Evolutionary conservation across 257 asterid species (phyloP), one percentile per base, ranked within the genome.

Genomic region (Solanum rostratum): DNA sequence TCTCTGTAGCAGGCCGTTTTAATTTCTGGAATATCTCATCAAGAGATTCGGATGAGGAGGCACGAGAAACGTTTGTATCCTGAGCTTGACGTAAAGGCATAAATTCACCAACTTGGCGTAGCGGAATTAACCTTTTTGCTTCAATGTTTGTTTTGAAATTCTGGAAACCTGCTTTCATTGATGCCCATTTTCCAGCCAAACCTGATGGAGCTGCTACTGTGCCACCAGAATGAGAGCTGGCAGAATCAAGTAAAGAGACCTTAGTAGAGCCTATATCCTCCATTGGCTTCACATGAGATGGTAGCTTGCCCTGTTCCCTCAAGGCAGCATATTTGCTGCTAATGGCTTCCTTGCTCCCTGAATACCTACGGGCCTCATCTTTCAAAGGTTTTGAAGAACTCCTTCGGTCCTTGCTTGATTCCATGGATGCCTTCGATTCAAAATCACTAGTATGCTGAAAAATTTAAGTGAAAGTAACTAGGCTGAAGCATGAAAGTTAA

Each of bases 81-180:
- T 91, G 91, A 45, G 83, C 80, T 87, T 95, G 98, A 54, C 93
- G 97, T 70, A 88, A 30, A 52, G 98, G 98, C 46, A 92, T 30
- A 52, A 94, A 92, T 78, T 83, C 85, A 68, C 81, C 79, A 30
- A 83, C 86, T 87, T 95, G 98, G 62, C 94, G 96, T 57, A 88
- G 27, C 41, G 98, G 98, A 69, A 92, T 30, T 39, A 95, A 92
- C 74, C 89, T 92, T 85, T 94, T 97, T n/a, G 97, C 91, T 84
- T 91, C 99, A 13, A 97, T 62, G 83, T 88, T 95, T 18, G 98
- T 80, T 86, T 91, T 97, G 52, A 97, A 88, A 53, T 83, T 91
- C 84, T 95, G 98, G 71, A 96, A 94, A 60, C 99, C 98, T 33
- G 95, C 89, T 85, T 96, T 96, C 99, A 97, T 94, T 10, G 97